Percentiles rank a stretch among this genome's conserved stretches.
Conservation (phyloP, 805 yeast genomes). For the Priceomyces melissophilus region DNA sequence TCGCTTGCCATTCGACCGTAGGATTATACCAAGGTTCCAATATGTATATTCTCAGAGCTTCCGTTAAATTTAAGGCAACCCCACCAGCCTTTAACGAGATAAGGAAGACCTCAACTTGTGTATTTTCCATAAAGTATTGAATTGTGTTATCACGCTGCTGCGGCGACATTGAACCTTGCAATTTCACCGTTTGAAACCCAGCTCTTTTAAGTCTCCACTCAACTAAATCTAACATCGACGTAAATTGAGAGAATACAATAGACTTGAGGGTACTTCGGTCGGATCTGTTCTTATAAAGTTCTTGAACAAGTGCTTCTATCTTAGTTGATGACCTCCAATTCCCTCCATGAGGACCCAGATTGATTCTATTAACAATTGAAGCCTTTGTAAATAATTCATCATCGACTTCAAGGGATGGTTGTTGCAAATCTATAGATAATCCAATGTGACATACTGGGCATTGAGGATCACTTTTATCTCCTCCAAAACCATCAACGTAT, state of each 20-base stretch:
- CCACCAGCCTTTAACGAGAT: conserved; percentile 98
- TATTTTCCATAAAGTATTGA: conserved; percentile 86
- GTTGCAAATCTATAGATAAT: conserved; percentile 82
- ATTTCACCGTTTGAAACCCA: conserved; percentile 89
- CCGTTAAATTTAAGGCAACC: conserved; percentile 93
- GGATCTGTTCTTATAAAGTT: conserved; percentile 78
- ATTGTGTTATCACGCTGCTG: conserved; percentile 90
- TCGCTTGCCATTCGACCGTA: conserved; percentile 96
- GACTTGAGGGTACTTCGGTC: conserved; percentile 89
- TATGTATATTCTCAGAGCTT: conserved; percentile 93
- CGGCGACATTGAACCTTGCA: conserved; percentile 98
- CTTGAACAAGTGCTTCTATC: conserved; percentile 94
- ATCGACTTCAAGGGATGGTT: conserved; percentile 76
- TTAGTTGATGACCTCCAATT: conserved; percentile 94
- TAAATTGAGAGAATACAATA: conserved; percentile 95
- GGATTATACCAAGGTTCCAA: conserved; percentile 99
- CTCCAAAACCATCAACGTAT: conserved; percentile 78
- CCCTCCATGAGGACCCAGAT: conserved; percentile 64
- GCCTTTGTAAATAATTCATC: conserved; percentile 57
- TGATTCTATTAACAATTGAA: conserved; percentile 80
- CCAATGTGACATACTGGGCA: conserved; percentile 98
- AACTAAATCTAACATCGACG: conserved; percentile 91
- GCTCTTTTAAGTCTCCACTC: conserved; percentile 96
- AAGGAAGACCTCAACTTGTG: conserved; percentile 87
- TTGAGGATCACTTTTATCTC: conserved; percentile 55